Percentiles rank a stretch among this genome's conserved stretches.
These are phyloP conservation scores for Populus nigra DNA, from an alignment of 345 rosid genomes.

Conservation along the genomic window DNA sequence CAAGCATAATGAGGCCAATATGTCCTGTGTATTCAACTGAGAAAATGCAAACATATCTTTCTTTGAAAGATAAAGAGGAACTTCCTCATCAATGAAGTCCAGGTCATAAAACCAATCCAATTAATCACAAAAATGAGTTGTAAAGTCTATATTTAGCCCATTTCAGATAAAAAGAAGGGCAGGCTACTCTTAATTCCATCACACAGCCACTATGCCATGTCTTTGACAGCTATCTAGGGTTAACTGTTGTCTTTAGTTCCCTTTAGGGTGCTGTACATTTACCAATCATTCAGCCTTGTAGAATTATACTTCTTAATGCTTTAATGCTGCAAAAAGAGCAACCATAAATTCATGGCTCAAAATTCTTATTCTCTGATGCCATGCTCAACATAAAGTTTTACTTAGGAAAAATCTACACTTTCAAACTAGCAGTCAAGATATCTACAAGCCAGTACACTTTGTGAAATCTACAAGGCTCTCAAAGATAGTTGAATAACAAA, in stretches of 20 bases:
- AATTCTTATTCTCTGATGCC: background rate
- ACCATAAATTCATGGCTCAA: background rate
- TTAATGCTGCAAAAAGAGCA: background rate
- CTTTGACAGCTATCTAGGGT: background rate
- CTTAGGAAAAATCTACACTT: background rate
- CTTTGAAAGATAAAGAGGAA: background rate
- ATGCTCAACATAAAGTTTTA: background rate
- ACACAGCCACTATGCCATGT: background rate
- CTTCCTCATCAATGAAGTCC: background rate
- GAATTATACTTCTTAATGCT: background rate
- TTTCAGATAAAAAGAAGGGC: background rate
- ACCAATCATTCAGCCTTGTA: slow-evolving; percentile 1
- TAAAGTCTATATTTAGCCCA: background rate
- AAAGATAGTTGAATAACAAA: background rate
- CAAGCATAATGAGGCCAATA: background rate
- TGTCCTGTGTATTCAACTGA: background rate
- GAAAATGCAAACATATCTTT: background rate
- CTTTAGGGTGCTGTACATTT: background rate
- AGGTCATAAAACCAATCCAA: background rate
- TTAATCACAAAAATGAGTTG: background rate
- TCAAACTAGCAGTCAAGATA: background rate
- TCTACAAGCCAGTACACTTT: background rate
- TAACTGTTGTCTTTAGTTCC: background rate
- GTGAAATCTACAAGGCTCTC: background rate
- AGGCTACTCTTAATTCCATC: background rate